phyloP scores from a whole-genome alignment of 345 rosid species.

The Lumnitzera littorea region DNA sequence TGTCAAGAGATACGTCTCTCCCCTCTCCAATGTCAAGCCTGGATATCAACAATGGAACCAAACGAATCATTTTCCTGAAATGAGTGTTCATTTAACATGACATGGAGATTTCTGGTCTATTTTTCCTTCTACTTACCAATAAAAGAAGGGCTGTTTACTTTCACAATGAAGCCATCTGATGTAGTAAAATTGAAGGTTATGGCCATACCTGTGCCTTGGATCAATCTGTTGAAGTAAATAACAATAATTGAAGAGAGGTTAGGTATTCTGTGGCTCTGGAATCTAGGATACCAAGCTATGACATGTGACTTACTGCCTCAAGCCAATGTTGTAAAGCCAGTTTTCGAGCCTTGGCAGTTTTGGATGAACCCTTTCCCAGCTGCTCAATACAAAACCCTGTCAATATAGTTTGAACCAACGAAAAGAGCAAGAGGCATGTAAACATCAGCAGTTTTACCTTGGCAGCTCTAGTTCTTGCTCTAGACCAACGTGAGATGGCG shows the following conservation, averaged over 20 bases:
- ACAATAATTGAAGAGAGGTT: conserved; percentile 8
- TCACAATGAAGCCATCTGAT: conserved; percentile 79
- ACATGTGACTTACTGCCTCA: conserved; percentile 62
- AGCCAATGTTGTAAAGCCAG: conserved; percentile 97
- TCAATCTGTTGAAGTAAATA: conserved; percentile 51
- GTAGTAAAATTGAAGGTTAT: conserved; percentile 87
- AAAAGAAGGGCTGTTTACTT: conserved; percentile 81
- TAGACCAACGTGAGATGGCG: conserved; percentile 84
- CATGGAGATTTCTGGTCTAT: too few relatives aligned
- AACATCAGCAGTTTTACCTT: conserved; percentile 34
- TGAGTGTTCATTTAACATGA: too few relatives aligned
- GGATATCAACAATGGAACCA: conserved; percentile 9
- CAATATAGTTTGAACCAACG: not conserved
- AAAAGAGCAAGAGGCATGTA: not conserved
- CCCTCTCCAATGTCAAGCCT: conserved; percentile 97
- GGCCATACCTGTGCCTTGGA: conserved; percentile 95
- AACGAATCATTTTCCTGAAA: too few relatives aligned
- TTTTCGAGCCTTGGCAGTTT: conserved; percentile 75
- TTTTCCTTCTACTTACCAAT: conserved; percentile 42
- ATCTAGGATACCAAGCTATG: not conserved
- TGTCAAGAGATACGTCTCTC: conserved; percentile 54
- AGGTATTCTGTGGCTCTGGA: not conserved
- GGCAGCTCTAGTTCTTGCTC: conserved; percentile 85
- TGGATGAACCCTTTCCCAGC: conserved; percentile 91
- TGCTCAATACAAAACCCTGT: conserved; percentile 14